Base-by-base conservation (phyloP, 805 yeast genomes). In the Cephaloascus fragrans region DNA sequence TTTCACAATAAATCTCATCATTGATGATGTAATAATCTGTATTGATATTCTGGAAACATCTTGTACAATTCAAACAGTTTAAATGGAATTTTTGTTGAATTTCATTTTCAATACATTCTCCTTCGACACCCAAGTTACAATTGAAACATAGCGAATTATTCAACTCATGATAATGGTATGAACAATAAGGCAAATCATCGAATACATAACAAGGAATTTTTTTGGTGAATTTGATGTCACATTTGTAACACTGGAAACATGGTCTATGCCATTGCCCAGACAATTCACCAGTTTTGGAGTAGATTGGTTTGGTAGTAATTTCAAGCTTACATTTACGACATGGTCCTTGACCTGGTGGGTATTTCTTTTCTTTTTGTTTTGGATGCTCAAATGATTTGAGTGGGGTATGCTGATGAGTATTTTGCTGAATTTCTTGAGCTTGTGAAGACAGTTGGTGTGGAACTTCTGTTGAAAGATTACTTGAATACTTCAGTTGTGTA, bases 231-330 rank as follows among this genome's bases (percentile, higher is more conserved):
- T 57, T 59, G 2, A 67, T 52, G 6, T 58, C 59, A 62, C 97
- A 90, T 10, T 66, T 58, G 16, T 68, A 60, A 64, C 98, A 93
- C 12, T 64, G 63, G 65, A 93, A 90, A 55, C 98, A 93, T 14
- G 68, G 59, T 32, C 94, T 70, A 55, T 93, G 98, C 97, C 97
- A 93, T 55, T 88, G 90, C 0, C 97, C 97, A 1, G 86, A 73
- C 35, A 83, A 62, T 51, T 80, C 88, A n/a, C 80, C 83, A 40
- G 83, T 84, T 48, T 80, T 83, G n/a, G 96, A 85, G 59, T 79
- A 83, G 16, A 90, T 83, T 0, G 93, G 69, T 51, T 81, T 85
- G 1, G 77, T 68, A 1, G 47, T 45, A 23, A 89, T 78, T n/a
- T 59, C 64, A 35, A 56, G 43, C 4, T 59, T 56, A 62, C 97